phyloP scores from a whole-genome alignment of 2,329 filamentous ascomycete genomes.

The Pleoardoris graminearum region DNA sequence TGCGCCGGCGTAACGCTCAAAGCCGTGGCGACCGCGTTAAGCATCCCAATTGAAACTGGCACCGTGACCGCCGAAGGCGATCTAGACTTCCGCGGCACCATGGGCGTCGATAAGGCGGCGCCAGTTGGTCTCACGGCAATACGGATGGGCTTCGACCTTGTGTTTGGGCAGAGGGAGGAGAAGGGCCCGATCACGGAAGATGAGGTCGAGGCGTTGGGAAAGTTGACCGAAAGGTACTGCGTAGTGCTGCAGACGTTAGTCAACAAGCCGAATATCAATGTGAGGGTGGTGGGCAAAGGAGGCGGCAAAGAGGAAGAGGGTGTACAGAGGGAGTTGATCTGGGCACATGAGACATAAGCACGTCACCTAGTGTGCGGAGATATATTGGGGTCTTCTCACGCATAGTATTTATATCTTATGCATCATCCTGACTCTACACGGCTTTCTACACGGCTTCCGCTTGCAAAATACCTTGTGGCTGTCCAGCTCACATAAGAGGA shows the following conservation, averaged over 20 bases:
- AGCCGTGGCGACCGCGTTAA: conserved; percentile 54
- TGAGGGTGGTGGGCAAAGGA: conserved; percentile 27
- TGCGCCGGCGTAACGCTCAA: conserved; percentile 57
- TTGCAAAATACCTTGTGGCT: too few species aligned
- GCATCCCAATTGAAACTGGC: conserved; percentile 49
- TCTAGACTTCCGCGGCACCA: conserved; percentile 54
- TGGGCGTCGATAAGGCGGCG: conserved; percentile 50
- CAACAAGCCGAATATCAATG: conserved; percentile 35
- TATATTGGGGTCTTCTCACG: too few species aligned
- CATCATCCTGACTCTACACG: too few species aligned
- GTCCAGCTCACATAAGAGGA: too few species aligned
- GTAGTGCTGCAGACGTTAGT: conserved; percentile 45
- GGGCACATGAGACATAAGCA: conserved; percentile 8
- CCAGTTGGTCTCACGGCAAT: conserved; percentile 48
- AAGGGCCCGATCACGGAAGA: conserved; percentile 46
- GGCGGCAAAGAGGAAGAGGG: conserved; percentile 25
- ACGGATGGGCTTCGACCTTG: conserved; percentile 49
- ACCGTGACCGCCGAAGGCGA: conserved; percentile 52
- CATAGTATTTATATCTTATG: too few species aligned
- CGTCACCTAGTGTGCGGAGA: too few species aligned
- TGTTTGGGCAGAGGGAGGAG: conserved; percentile 39
- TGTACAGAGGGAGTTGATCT: conserved; percentile 20
- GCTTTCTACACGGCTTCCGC: too few species aligned
- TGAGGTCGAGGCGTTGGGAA: conserved; percentile 51
- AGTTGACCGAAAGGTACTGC: conserved; percentile 56